Percentiles rank a stretch among this genome's conserved stretches.
phyloP scores from a whole-genome alignment of 371 early-diverging fungal genomes.

The Circinella umbellata region DNA sequence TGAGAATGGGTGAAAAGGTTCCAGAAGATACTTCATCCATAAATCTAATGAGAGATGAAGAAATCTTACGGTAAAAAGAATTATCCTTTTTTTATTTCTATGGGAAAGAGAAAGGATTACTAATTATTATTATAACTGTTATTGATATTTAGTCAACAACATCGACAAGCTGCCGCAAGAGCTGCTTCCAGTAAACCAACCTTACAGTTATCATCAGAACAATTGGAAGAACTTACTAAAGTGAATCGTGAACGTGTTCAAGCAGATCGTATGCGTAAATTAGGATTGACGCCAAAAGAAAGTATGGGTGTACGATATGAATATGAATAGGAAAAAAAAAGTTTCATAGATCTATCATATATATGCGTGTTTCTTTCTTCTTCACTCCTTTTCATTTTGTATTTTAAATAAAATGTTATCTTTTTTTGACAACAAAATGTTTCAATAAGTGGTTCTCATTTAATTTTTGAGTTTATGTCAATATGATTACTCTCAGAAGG shows the following conservation, averaged over 20 bases:
- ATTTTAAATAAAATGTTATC: too few species aligned
- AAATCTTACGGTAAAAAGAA: constrained; percentile 39
- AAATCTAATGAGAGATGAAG: constrained; percentile 53
- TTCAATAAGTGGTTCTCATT: too few species aligned
- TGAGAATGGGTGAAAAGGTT: constrained; percentile 59
- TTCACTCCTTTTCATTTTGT: too few species aligned
- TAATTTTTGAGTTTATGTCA: too few species aligned
- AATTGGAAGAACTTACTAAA: constrained; percentile 66
- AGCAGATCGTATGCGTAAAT: constrained; percentile 68
- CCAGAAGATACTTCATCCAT: constrained; percentile 13
- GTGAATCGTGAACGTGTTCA: constrained; percentile 70
- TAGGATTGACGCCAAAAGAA: constrained; percentile 62
- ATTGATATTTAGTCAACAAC: constrained; percentile 19
- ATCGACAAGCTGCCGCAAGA: constrained; percentile 21
- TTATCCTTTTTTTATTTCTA: background rate
- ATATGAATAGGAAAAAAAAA: constrained; percentile 23
- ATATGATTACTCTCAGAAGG: too few species aligned
- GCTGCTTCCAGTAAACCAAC: constrained; percentile 36
- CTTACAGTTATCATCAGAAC: constrained; percentile 52
- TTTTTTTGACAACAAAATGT: too few species aligned
- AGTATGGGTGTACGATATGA: constrained; percentile 59
- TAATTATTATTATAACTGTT: background rate
- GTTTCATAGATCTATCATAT: too few species aligned
- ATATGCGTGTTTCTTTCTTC: too few species aligned
- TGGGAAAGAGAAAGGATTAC: background rate